These are phyloP conservation scores for Hydnum rufescens DNA, from an alignment of 768 basidiomycete genomes.

Conservation along the genomic window DNA sequence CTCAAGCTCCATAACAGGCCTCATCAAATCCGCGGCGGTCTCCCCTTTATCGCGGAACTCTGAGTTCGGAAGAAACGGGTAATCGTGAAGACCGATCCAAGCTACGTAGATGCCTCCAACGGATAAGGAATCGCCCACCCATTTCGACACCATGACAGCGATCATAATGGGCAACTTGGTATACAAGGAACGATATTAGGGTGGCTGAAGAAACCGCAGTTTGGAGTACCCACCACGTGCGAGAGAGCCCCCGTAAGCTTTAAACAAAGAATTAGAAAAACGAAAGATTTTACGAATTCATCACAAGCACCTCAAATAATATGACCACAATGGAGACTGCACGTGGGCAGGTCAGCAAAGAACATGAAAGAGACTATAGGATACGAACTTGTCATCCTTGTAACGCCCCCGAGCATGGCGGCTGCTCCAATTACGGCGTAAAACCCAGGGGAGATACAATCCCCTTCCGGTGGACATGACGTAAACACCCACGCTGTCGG, in stretches of 20 bases:
- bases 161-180: constrained; percentile 51
- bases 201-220: not conserved
- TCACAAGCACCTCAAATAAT: constrained; percentile 37
- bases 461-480: constrained; percentile 50
- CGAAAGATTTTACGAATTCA: constrained; percentile 1
- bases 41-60: constrained; percentile 48
- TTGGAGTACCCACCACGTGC: constrained; percentile 26
- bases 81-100: constrained; percentile 47
- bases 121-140: constrained; percentile 43
- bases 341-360: no score
- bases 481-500: constrained; percentile 50
- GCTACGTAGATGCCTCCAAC: constrained; percentile 49
- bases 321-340: constrained; percentile 59
- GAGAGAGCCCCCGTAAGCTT: constrained; percentile 62
- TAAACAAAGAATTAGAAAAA: no score
- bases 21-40: constrained; percentile 42
- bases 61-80: constrained; percentile 48
- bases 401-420: constrained; percentile 57
- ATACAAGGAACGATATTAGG: not conserved
- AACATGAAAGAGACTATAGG: no score
- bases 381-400: constrained; percentile 40
- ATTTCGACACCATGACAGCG: constrained; percentile 56
- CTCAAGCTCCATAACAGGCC: constrained; percentile 28
- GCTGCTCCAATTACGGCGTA: constrained; percentile 62
- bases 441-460: constrained; percentile 55